These are phyloP conservation scores for Dactylella cylindrospora DNA, from an alignment of 2,329 filamentous ascomycete species.

Conservation along the genomic window DNA sequence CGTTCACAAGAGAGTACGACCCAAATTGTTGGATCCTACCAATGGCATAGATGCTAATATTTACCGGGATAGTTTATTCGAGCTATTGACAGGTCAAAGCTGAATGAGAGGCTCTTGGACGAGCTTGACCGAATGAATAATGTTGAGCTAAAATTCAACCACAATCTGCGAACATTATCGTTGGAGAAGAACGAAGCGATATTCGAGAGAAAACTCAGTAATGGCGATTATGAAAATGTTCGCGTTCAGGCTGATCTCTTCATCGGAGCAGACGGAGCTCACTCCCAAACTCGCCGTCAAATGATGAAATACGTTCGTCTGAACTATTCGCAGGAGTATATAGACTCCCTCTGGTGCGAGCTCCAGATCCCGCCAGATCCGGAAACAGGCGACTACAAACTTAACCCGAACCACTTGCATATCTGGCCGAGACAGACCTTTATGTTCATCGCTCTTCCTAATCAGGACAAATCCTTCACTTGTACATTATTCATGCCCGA, in stretches of 20 bases:
- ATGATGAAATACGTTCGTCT: conserved; percentile 91
- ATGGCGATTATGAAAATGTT: conserved; percentile 42
- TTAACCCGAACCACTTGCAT: conserved; percentile 90
- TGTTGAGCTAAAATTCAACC: conserved; percentile 86
- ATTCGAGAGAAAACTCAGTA: conserved; percentile 65
- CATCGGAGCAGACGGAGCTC: conserved; percentile 91
- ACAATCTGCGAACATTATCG: conserved; percentile 88
- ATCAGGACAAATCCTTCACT: conserved; percentile 86
- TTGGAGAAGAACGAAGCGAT: conserved; percentile 78
- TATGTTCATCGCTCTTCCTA: conserved; percentile 98
- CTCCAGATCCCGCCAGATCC: conserved; percentile 71
- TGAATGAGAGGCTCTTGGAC: conserved; percentile 83
- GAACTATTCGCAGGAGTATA: conserved; percentile 91
- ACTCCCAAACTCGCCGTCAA: conserved; percentile 86
- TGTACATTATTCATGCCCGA: conserved; percentile 89
- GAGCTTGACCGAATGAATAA: conserved; percentile 81
- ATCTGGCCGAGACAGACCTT: conserved; percentile 94
- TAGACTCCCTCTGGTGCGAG: conserved; percentile 96
- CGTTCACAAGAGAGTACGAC: conserved; percentile 72
- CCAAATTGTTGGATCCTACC: too few species aligned
- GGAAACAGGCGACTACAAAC: conserved; percentile 63
- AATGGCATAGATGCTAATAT: not conserved
- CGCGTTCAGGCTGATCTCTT: conserved; percentile 87
- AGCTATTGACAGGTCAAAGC: conserved; percentile 77
- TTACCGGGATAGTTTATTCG: conserved; percentile 66